These are phyloP conservation scores for Metschnikowia lachancei DNA, from an alignment of 805 yeast genomes.

Conservation along the genomic window DNA sequence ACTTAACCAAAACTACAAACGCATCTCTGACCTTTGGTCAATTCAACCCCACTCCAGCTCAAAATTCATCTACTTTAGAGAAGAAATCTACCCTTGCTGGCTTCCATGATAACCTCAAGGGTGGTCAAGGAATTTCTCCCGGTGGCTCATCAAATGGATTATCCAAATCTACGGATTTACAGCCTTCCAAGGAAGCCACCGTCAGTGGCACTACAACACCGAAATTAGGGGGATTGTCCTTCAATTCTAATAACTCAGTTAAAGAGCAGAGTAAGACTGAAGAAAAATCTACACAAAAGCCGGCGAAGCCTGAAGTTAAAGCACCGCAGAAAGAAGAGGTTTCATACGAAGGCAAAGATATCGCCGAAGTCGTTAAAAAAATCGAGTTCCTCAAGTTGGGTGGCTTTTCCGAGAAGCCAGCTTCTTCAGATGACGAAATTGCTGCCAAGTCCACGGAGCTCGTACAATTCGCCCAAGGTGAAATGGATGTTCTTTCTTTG, in stretches of 20 bases:
- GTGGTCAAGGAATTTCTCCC: neutral
- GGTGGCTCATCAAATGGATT: neutral
- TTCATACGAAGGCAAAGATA: conserved; percentile 7
- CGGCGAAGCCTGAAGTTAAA: neutral
- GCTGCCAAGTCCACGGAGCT: conserved; percentile 23
- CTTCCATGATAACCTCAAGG: neutral
- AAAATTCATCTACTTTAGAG: neutral
- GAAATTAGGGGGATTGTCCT: too few relatives aligned
- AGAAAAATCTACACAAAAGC: too few relatives aligned
- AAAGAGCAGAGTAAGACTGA: too few relatives aligned
- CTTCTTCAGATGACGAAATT: conserved; percentile 10
- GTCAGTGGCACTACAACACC: too few relatives aligned
- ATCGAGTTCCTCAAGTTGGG: conserved; percentile 15
- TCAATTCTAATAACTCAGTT: too few relatives aligned
- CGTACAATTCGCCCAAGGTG: conserved; percentile 26
- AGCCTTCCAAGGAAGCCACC: too few relatives aligned
- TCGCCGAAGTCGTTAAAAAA: conserved; percentile 5
- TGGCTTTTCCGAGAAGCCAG: conserved; percentile 17
- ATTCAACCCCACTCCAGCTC: neutral
- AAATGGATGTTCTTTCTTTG: conserved; percentile 22
- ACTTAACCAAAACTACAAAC: neutral
- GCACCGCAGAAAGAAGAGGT: neutral
- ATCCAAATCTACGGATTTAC: neutral
- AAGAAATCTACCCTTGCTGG: neutral
- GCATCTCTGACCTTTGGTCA: neutral